Evolutionary conservation across 805 yeast genomes (phyloP).

Genomic region (Spathaspora boniae): DNA sequence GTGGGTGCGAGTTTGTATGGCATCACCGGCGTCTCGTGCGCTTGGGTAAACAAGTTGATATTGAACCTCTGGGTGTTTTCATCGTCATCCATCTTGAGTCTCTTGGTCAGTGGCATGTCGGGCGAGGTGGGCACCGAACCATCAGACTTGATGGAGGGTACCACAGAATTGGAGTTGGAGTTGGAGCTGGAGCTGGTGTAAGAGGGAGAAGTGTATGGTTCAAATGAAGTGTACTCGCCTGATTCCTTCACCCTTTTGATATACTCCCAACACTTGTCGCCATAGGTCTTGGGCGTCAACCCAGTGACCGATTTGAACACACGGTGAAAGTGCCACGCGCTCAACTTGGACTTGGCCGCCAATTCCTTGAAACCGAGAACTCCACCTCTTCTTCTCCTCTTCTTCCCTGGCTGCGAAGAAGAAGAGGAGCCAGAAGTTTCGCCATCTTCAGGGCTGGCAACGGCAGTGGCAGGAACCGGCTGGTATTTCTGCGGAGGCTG

Average conservation of each 20-base stretch:
- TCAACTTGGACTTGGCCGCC: constrained; percentile 76
- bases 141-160: not conserved
- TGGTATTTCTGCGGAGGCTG: constrained; percentile 18
- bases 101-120: not conserved
- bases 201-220: constrained; percentile 5
- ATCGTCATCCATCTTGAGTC: not conserved
- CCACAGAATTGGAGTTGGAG: too few relatives aligned
- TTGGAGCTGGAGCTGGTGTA: too few relatives aligned
- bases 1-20: too few relatives aligned
- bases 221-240: constrained; percentile 12
- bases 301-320: constrained; percentile 86
- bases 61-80: constrained; percentile 1
- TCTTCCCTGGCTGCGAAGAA: constrained; percentile 13
- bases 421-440: constrained; percentile 7
- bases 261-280: constrained; percentile 73
- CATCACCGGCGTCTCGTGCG: too few relatives aligned
- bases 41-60: too few relatives aligned
- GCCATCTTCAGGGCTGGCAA: constrained; percentile 11
- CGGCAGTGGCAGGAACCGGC: constrained; percentile 18
- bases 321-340: constrained; percentile 93
- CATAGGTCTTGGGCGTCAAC: constrained; percentile 83
- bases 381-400: constrained; percentile 68
- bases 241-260: constrained; percentile 34
- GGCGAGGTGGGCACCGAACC: constrained; percentile 6
- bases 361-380: constrained; percentile 81